Base-by-base conservation (phyloP, 2,329 filamentous ascomycete genomes). In the Dactylellina cionopaga region DNA sequence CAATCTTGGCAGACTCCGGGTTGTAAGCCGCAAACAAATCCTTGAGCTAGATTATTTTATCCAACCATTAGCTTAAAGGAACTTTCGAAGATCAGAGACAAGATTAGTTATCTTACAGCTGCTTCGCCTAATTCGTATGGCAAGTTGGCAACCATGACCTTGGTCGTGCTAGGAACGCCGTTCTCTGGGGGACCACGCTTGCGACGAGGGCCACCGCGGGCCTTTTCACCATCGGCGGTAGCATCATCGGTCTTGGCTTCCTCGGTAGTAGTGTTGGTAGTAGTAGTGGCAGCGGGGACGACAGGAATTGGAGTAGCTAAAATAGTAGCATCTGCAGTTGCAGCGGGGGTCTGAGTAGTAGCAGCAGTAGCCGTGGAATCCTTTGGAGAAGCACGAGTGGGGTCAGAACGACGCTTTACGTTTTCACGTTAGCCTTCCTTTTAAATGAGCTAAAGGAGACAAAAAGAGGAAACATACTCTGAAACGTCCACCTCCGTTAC, bases 101-200 rank as follows among this genome's bases (percentile, higher is more conserved):
- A 4, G 41, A n/a, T 35, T 17, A 10, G 33, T 52, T 71, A 60
- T 80, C 86, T 77, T 83, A 96, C 94, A 89, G 94, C 96, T 80
- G 98, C 93, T 85, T 99, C 95, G 79, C 90, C 94, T 82, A 98
- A 87, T 84, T 99, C 94, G 81, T 99, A 99, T 58, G 95, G 95
- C 75, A 99, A 88, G 86, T 99, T 99, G 80, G 95, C 95, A 80
- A 99, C 95, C 95, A 99, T 99, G 84, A 99, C 92, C 90, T 99
- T 99, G 83, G 91, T 98, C 90, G 97, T 97, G 83, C 94, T 98
- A 76, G 95, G 90, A 80, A 99, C 92, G 78, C 95, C 95, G 81
- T 99, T 94, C 82, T 96, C 94, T 73, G 95, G 95, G 76, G 95
- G 95, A 75, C 95, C 95, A 82, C 95, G 93, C 88, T 97, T 88